Base-by-base conservation (phyloP, 1,284 basidiomycete genomes). In the Vanrija humicola region DNA sequence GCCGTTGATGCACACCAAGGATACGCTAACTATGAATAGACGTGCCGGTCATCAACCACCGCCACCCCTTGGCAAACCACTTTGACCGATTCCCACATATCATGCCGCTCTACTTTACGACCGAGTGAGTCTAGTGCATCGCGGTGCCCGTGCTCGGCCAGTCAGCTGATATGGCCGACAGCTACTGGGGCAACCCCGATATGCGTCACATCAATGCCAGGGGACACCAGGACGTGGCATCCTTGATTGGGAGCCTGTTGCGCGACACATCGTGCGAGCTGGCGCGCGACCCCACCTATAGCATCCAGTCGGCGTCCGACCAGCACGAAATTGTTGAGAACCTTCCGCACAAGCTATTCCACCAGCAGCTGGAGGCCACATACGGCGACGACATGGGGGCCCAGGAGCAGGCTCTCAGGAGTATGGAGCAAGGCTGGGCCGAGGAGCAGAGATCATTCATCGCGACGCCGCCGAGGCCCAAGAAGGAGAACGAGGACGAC, bases 11-110 rank as follows among this genome's bases (percentile, higher is more conserved):
- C 25, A 39, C 7, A 18, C 7, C 15, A 40, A 15, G 4, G 34
- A 34, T 5, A 12, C n/a, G 28, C 56, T 54, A 34, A 59, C 48
- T 14, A 16, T 12, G 7, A 7, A 7, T 56, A 67, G 65, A 75
- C 49, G 70, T 74, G 1, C 72, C 73, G 1, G 69, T 76, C 18
- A 65, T 76, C 54, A 73, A 71, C 51, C 58, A 75, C 48, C 66
- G 75, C 26, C 70, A 68, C 38, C 69, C 74, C 0, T 61, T 77
- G 3, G 74, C 62, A 1, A 65, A 60, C 44, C 74, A 77, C 55
- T 73, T 76, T 53, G 72, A 66, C 26, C 66, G 70, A n/a, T 70
- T 73, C 54, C 71, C 74, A 10, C 58, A 74, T 47, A 64, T 77
- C 1, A 54, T 75, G 2, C 54, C 63, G 18, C 68, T 66, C 12